Evolutionary conservation across 352 stramenopile genomes (phyloP).

Genomic region (Saprolegnia parasitica): DNA sequence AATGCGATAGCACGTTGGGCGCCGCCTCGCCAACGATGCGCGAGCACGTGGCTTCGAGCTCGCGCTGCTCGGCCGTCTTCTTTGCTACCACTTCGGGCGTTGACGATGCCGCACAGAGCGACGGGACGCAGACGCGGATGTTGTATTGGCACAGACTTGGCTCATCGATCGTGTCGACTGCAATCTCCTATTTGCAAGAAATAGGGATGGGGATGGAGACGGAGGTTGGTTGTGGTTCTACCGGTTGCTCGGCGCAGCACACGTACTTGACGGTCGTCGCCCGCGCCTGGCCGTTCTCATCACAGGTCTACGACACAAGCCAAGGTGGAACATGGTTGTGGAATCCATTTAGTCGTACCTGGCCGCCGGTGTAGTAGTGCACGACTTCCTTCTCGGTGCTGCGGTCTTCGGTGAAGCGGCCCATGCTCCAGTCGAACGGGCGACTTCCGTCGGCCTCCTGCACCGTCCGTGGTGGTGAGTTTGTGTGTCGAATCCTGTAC

Average conservation of each 20-base stretch:
- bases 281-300: constrained; percentile 74
- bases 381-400: constrained; percentile 44
- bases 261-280: constrained; percentile 69
- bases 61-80: constrained; percentile 46
- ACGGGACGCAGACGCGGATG: constrained; percentile 74
- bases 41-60: constrained; percentile 39
- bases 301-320: constrained; percentile 39
- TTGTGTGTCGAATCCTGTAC: no score
- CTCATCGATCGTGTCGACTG: constrained; percentile 76
- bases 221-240: constrained; percentile 12
- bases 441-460: constrained; percentile 65
- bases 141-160: constrained; percentile 73
- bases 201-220: neutral
- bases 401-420: constrained; percentile 41
- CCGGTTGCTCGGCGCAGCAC: constrained; percentile 60
- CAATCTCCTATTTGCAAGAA: constrained; percentile 31
- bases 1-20: constrained; percentile 39
- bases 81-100: constrained; percentile 37
- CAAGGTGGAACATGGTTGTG: neutral
- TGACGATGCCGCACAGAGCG: constrained; percentile 46
- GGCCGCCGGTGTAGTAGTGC: constrained; percentile 68
- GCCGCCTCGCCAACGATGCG: constrained; percentile 29
- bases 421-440: constrained; percentile 81
- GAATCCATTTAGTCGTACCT: constrained; percentile 26
- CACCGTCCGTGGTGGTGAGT: neutral